phyloP scores from a whole-genome alignment of 2,329 filamentous ascomycete species.

The Aureobasidium namibiae region DNA sequence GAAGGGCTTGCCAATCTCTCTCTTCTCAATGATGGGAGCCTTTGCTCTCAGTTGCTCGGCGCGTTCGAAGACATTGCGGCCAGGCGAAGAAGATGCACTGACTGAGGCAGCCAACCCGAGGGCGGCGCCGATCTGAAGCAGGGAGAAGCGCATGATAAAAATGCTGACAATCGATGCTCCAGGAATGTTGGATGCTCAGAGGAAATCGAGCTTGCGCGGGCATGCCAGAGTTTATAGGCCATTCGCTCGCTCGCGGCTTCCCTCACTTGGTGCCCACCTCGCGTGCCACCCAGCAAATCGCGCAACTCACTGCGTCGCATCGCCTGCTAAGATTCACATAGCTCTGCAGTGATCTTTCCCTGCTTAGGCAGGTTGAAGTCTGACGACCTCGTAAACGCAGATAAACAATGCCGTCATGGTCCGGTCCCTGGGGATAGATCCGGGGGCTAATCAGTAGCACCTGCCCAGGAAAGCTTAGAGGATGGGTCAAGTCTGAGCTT shows the following conservation, averaged over 20 bases:
- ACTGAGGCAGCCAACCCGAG: conserved; percentile 11
- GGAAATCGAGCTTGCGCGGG: neutral
- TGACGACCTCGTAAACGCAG: neutral
- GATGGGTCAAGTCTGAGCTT: neutral
- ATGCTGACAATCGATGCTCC: neutral
- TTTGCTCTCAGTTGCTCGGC: conserved; percentile 1
- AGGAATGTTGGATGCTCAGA: neutral
- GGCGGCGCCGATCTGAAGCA: conserved; percentile 8
- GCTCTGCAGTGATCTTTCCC: neutral
- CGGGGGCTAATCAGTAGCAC: neutral
- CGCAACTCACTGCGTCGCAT: neutral
- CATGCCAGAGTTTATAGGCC: conserved; percentile 1
- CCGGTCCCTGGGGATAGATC: neutral
- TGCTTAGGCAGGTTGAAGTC: conserved; percentile 9
- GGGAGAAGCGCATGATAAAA: conserved; percentile 10
- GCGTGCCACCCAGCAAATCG: conserved; percentile 3
- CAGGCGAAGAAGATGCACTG: conserved; percentile 3
- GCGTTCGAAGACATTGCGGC: conserved; percentile 11
- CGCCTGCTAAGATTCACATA: neutral
- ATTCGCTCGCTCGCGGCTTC: neutral
- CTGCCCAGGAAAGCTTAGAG: conserved; percentile 9
- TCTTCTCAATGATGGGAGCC: conserved; percentile 12
- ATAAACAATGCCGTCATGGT: conserved; percentile 5
- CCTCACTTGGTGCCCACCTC: neutral
- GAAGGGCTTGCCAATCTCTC: conserved; percentile 11